Evolutionary conservation across 805 yeast genomes (phyloP).

Genomic region (Saccharomycopsis vini): DNA sequence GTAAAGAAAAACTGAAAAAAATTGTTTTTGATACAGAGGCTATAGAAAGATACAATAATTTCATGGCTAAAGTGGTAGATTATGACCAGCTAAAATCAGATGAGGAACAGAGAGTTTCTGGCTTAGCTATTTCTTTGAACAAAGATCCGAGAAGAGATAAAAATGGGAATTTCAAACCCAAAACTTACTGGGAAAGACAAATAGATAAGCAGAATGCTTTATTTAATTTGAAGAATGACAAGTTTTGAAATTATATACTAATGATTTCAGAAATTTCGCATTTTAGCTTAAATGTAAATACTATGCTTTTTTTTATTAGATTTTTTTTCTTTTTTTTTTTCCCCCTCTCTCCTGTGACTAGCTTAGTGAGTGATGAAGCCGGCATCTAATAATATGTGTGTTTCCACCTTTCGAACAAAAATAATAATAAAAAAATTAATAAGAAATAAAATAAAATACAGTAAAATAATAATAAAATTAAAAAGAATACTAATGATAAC

Average conservation of each 20-base stretch:
- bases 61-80: slow-evolving; percentile 6
- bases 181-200: slow-evolving; percentile 2
- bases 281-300: too few species aligned
- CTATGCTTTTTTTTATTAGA: too few species aligned
- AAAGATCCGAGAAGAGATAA: slow-evolving; percentile 2
- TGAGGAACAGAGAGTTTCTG: slow-evolving; percentile 7
- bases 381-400: too few species aligned
- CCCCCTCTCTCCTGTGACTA: too few species aligned
- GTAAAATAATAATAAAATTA: neutral
- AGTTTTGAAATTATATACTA: too few species aligned
- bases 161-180: neutral
- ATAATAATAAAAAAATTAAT: too few species aligned
- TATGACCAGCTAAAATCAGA: slow-evolving; percentile 3
- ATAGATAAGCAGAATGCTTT: slow-evolving; percentile 8
- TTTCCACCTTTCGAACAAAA: too few species aligned
- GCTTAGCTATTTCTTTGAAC: slow-evolving; percentile 6
- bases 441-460: too few species aligned
- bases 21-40: slow-evolving; percentile 26
- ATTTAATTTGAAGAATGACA: slow-evolving; percentile 1
- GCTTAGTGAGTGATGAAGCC: too few species aligned
- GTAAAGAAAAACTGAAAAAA: slow-evolving; percentile 35
- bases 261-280: too few species aligned
- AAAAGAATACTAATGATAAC: neutral
- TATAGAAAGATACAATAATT: slow-evolving; percentile 13
- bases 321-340: too few species aligned